Evolutionary conservation across 495 filamentous ascomycete genomes (phyloP).

Genomic region (Immersiella caudata): DNA sequence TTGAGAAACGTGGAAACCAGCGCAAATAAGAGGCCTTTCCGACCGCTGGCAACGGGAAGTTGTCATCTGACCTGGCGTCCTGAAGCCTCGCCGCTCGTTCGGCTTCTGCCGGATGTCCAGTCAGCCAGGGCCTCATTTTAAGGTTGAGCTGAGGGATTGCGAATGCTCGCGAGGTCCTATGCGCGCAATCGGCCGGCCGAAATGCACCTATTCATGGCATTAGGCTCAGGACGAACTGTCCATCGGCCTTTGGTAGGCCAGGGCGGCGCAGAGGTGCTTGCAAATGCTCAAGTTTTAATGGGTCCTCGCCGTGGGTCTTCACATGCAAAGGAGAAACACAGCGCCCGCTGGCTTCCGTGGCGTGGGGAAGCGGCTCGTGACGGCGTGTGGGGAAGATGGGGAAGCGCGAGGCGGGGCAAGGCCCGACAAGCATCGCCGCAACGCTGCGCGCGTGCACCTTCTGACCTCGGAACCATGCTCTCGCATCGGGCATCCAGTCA

Average conservation of each 20-base stretch:
- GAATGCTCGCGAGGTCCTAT: background rate
- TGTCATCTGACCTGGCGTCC: background rate
- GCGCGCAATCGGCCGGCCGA: background rate
- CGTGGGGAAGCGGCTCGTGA: conserved; percentile 1
- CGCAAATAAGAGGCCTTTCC: background rate
- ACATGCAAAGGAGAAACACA: background rate
- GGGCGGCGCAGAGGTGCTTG: background rate
- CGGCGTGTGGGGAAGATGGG: background rate
- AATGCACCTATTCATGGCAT: conserved; percentile 1
- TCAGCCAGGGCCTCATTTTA: background rate
- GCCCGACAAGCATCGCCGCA: background rate
- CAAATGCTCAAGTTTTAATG: background rate
- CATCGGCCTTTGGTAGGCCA: background rate
- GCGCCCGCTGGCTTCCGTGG: too few species aligned
- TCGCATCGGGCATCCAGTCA: background rate
- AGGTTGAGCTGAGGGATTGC: background rate
- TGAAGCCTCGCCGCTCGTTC: background rate
- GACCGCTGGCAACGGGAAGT: background rate
- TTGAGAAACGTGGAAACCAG: background rate
- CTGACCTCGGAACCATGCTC: conserved; percentile 1
- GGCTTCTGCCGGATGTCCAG: background rate
- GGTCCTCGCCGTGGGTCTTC: too few species aligned
- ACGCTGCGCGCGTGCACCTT: background rate
- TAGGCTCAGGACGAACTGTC: background rate
- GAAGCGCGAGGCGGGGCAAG: background rate